Percentiles rank a stretch among this genome's conserved stretches.
phyloP scores from a whole-genome alignment of 1,284 basidiomycete genomes.

The Pseudomicrostroma phylloplanum region DNA sequence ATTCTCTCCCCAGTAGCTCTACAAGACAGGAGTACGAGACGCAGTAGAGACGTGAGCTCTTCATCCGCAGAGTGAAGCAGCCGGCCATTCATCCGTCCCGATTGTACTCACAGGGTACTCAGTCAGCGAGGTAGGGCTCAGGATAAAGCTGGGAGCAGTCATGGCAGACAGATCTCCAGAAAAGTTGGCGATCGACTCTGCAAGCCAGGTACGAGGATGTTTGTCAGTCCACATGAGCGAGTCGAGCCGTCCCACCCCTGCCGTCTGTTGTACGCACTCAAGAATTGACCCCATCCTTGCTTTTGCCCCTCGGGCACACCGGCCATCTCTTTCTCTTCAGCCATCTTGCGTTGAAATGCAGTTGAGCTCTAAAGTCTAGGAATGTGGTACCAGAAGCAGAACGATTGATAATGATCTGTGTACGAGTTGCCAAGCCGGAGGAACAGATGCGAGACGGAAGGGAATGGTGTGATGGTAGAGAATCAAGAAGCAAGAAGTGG shows the following conservation, averaged over 20 bases:
- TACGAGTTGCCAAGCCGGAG: too few relatives aligned
- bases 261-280: not conserved
- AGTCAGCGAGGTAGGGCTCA: conserved; percentile 45
- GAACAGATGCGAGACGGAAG: too few relatives aligned
- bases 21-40: not conserved
- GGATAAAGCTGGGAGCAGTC: conserved; percentile 71
- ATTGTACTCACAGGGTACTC: conserved; percentile 45
- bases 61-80: not conserved
- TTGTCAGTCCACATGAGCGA: too few relatives aligned
- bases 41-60: too few relatives aligned
- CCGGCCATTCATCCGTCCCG: not conserved
- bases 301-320: conserved; percentile 6
- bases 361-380: not conserved
- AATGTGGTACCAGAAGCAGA: too few relatives aligned
- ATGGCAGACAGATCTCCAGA: conserved; percentile 81
- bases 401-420: too few relatives aligned
- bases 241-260: too few relatives aligned
- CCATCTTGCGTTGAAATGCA: not conserved
- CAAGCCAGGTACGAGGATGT: conserved; percentile 28
- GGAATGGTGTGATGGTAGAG: too few relatives aligned
- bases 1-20: conserved; percentile 46
- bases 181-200: conserved; percentile 46
- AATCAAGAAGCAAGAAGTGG: too few relatives aligned
- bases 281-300: conserved; percentile 7
- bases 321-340: conserved; percentile 2